These are phyloP conservation scores for Knoxdaviesia capensis DNA, from an alignment of 2,329 filamentous ascomycete genomes.

Conservation along the genomic window DNA sequence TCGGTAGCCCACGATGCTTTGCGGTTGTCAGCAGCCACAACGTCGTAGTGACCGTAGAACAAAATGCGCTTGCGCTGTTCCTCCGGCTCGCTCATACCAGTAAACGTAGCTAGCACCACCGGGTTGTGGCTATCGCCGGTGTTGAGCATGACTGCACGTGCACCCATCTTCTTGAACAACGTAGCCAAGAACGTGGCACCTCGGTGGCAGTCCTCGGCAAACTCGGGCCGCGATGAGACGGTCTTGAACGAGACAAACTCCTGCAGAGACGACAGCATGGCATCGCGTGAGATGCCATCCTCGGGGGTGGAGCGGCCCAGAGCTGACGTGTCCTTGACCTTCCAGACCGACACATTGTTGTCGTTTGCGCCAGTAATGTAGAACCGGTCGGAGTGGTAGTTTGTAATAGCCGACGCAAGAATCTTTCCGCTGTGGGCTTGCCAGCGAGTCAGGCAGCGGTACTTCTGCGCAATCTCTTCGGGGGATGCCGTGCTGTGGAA, in stretches of 20 bases:
- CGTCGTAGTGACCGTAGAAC: constrained; percentile 97
- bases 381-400: constrained; percentile 51
- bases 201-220: constrained; percentile 77
- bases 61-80: constrained; percentile 64
- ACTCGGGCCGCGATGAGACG: constrained; percentile 69
- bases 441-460: constrained; percentile 61
- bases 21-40: constrained; percentile 73
- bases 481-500: constrained; percentile 23
- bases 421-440: constrained; percentile 75
- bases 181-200: constrained; percentile 80
- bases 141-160: constrained; percentile 75
- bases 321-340: constrained; percentile 32
- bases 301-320: constrained; percentile 2
- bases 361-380: constrained; percentile 92
- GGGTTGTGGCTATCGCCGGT: constrained; percentile 67
- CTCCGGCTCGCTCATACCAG: constrained; percentile 46
- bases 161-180: constrained; percentile 82
- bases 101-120: constrained; percentile 80
- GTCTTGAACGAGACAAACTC: constrained; percentile 87
- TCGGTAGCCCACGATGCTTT: constrained; percentile 58
- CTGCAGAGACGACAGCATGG: constrained; percentile 50
- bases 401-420: constrained; percentile 60
- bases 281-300: constrained; percentile 14
- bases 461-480: constrained; percentile 51
- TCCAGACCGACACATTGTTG: constrained; percentile 75